Percentiles rank a stretch among this genome's conserved stretches.
Evolutionary conservation across 768 basidiomycete species (phyloP).

Genomic region (Lactarius sp.): DNA sequence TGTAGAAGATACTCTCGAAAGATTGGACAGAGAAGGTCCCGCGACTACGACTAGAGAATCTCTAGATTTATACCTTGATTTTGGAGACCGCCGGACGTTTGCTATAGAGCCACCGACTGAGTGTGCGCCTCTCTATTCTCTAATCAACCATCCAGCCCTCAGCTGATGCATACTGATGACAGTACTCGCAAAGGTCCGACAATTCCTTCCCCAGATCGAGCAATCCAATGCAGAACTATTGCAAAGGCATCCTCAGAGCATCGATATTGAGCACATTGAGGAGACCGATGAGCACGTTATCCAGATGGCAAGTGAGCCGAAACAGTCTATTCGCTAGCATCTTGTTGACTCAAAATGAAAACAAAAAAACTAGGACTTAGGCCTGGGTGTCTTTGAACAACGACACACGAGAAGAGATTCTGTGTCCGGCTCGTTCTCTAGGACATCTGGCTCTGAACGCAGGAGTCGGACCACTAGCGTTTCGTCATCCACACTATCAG

Average conservation of each 20-base stretch:
- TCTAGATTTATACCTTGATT: conserved; percentile 24
- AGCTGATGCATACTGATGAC: conserved; percentile 3
- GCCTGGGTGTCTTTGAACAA: conserved; percentile 30
- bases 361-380: conserved; percentile 24
- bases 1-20: conserved; percentile 25
- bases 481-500: background rate
- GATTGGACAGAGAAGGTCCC: conserved; percentile 17
- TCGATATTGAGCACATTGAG: conserved; percentile 66
- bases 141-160: background rate
- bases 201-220: conserved; percentile 62
- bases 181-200: conserved; percentile 64
- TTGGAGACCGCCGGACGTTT: conserved; percentile 27
- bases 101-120: conserved; percentile 26
- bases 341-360: background rate
- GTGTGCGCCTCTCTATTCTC: conserved; percentile 12
- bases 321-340: background rate
- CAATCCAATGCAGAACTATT: conserved; percentile 56
- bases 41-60: background rate
- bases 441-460: conserved; percentile 6
- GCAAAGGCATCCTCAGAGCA: conserved; percentile 46
- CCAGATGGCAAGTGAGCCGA: conserved; percentile 47
- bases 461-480: background rate
- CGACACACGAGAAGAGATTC: conserved; percentile 16
- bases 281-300: conserved; percentile 50
- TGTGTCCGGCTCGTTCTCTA: conserved; percentile 21